These are phyloP conservation scores for Mycosarcoma mackinlayi DNA, from an alignment of 1,284 basidiomycete genomes.

Conservation along the genomic window DNA sequence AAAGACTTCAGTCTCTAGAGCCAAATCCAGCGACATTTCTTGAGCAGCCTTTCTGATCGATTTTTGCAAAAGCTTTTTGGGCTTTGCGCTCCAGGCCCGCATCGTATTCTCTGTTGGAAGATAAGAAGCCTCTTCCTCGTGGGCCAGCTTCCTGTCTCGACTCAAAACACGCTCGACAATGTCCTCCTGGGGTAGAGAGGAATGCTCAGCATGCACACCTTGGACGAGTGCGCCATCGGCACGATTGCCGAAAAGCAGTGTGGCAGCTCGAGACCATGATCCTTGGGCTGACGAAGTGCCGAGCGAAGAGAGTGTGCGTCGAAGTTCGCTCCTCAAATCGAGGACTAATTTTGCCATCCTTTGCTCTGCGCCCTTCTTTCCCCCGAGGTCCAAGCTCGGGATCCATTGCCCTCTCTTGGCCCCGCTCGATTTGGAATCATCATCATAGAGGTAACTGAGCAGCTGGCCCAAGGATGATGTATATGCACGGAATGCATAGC, in stretches of 20 bases:
- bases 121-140: conserved; percentile 3
- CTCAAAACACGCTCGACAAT: conserved; percentile 12
- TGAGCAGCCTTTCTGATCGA: conserved; percentile 16
- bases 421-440: too few species aligned
- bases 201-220: not conserved
- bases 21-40: conserved; percentile 25
- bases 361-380: not conserved
- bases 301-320: conserved; percentile 16
- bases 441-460: not conserved
- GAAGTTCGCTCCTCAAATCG: conserved; percentile 19
- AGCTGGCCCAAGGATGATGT: conserved; percentile 8
- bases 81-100: conserved; percentile 10
- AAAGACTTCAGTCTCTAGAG: conserved; percentile 31
- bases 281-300: conserved; percentile 10
- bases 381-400: not conserved
- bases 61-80: not conserved
- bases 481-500: conserved; percentile 6
- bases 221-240: not conserved
- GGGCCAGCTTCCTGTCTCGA: not conserved
- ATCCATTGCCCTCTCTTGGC: not conserved
- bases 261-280: conserved; percentile 13
- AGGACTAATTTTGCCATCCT: conserved; percentile 1
- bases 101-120: conserved; percentile 10
- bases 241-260: not conserved
- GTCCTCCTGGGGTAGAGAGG: not conserved